Base-by-base conservation (phyloP, 176 grass and related monocot genomes). In the Themeda triandra region DNA sequence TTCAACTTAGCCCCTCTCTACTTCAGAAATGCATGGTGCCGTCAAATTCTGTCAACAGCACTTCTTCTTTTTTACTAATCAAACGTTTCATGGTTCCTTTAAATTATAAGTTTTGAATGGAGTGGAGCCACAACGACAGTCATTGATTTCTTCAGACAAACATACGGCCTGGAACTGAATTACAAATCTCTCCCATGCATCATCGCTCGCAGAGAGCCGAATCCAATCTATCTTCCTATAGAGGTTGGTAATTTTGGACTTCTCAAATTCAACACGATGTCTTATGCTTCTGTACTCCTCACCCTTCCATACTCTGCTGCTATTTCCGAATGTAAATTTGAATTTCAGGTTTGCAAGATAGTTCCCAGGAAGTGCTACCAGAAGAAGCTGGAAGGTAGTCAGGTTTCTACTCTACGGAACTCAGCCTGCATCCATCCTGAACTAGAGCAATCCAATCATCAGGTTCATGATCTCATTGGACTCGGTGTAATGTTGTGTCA, bases 171-270 rank as follows among this genome's bases (percentile, higher is more conserved):
- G 58, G 42, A 88, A 15, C 41, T 94, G 6, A 24, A 53, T 12
- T 87, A 89, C 37, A 72, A 28, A 58, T 63, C 81, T 81, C 73
- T 94, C 41, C 92, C 90, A 36, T 97, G 90, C 51, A 17, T 92
- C 7, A 76, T 89, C 44, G 90, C 89, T 74, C 86, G 95, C 10
- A 91, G 54, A 24, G 83, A 89, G 5, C 76, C 86, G 65, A 91
- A 25, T 30, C 82, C 75, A 6, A 91, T 73, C 32, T 94, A 94
- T 81, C 69, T 97, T 14, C 95, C 90, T 18, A 88, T 97, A 81
- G 92, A 97, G 86, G 95, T 94, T 77, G 45, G 46, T 40, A 39
- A 67, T 28, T 49, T 60, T 82, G 9, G 56, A 70, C 30, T 76
- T 64, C 27, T 66, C 12, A 82, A 51, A 13, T 85, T 77, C 65